phyloP scores from a whole-genome alignment of 2,329 filamentous ascomycete genomes.

The Penicillium glabrum region DNA sequence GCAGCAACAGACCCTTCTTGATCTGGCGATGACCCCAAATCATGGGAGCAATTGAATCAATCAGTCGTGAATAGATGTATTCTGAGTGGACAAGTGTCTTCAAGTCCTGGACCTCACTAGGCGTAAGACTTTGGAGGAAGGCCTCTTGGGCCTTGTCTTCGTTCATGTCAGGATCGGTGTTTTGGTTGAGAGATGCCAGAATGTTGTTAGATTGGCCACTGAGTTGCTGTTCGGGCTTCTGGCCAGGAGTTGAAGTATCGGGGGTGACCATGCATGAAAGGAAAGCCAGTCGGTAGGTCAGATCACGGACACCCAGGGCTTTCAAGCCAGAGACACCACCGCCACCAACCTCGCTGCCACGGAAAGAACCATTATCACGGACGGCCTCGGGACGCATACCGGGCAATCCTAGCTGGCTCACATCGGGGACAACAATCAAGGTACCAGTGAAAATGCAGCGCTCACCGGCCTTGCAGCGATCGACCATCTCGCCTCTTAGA shows the following conservation, averaged over 20 bases:
- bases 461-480: constrained; percentile 94
- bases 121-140: constrained; percentile 81
- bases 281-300: constrained; percentile 96
- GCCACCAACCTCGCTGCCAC: constrained; percentile 78
- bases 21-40: constrained; percentile 97
- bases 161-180: constrained; percentile 66
- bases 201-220: constrained; percentile 79
- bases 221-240: constrained; percentile 66
- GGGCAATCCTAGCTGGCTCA: constrained; percentile 89
- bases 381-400: constrained; percentile 80
- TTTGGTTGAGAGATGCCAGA: constrained; percentile 77
- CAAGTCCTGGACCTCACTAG: constrained; percentile 85
- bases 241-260: constrained; percentile 77
- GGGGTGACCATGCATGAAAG: constrained; percentile 94
- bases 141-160: constrained; percentile 87
- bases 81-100: constrained; percentile 92
- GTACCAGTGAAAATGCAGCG: constrained; percentile 98
- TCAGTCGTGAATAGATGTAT: constrained; percentile 89
- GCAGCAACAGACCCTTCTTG: constrained; percentile 92
- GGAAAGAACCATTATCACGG: constrained; percentile 74
- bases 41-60: constrained; percentile 93
- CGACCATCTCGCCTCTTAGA: constrained; percentile 92
- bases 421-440: constrained; percentile 93
- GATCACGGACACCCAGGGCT: constrained; percentile 86
- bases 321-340: constrained; percentile 86